phyloP scores from a whole-genome alignment of 805 yeast genomes.

The Saturnispora gosingensis region DNA sequence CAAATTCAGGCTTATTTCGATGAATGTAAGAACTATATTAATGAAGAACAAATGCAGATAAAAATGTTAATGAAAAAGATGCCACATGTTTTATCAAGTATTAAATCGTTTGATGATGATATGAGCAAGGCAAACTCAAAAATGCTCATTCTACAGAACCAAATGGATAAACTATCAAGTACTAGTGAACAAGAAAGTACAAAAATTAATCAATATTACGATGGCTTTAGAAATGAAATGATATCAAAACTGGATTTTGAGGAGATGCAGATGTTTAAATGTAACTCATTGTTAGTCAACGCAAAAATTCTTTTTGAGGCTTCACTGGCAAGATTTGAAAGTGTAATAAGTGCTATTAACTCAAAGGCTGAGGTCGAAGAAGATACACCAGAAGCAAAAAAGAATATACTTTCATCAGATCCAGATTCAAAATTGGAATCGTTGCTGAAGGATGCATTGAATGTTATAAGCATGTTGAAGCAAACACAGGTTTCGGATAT shows the following conservation, averaged over 20 bases:
- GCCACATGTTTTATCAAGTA: neutral
- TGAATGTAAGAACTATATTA: conserved; percentile 3
- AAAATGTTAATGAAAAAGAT: conserved; percentile 1
- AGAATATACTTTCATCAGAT: neutral
- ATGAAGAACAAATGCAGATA: conserved; percentile 6
- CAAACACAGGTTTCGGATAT: neutral
- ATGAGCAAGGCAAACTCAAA: neutral
- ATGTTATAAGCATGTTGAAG: neutral
- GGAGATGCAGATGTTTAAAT: conserved; percentile 20
- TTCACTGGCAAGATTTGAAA: conserved; percentile 21
- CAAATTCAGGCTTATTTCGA: neutral
- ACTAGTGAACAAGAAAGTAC: neutral
- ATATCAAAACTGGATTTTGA: conserved; percentile 3
- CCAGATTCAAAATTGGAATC: neutral
- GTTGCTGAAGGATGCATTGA: neutral
- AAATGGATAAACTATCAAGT: neutral
- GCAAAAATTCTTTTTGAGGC: conserved; percentile 24
- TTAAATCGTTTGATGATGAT: neutral
- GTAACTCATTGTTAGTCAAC: conserved; percentile 19
- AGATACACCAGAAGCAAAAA: neutral
- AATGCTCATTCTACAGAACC: neutral
- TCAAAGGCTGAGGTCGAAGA: neutral
- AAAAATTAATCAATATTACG: neutral
- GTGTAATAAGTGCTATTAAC: conserved; percentile 3
- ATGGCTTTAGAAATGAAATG: neutral